Evolutionary conservation across 1,139 yeast genomes (phyloP), one percentile per base, ranked within the genome.

Genomic region (Blastobotrys niveus): DNA sequence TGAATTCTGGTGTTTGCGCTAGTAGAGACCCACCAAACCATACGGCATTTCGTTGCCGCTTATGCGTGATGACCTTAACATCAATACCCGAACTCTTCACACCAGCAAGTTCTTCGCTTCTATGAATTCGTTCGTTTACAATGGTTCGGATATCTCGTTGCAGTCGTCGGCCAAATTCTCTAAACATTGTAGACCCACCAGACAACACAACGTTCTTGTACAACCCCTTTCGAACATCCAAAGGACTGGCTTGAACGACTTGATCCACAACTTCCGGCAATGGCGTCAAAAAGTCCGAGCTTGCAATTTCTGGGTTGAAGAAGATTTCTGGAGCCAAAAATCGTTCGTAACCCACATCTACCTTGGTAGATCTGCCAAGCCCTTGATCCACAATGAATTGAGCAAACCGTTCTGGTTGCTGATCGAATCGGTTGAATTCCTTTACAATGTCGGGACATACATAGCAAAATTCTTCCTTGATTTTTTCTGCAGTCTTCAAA

Each of bases 111-210:
- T 72, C 71, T 67, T 91, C 98, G 62, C 91, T 82, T 50, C 76
- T 73, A 47, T 80, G 80, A 52, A 91, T 87, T 67, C 99, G 81
- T 54, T 85, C 91, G 60, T 86, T 89, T 24, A 88, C 97, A 55
- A 93, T 73, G 6, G 77, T 65, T 68, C 88, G 87, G 63, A 93
- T 74, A 65, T 93, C 99, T 67, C 97, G 82, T 68, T 93, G 98
- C 56, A 93, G 74, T 68, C 99, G 80, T 70, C 97, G 83, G 45
- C 97, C 97, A 61, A 91, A 93, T 66, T 91, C 97, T 63, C 88
- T 88, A 66, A 93, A 93, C 98, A 91, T 91, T 21, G 99, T 91
- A 1, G 96, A 88, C 42, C 99, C 99, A 44, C 97, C 98, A 19
- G 49, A 46, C 14, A 46, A 40, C n/a, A 93, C 99, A 61, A 93